phyloP scores from a whole-genome alignment of 495 filamentous ascomycete genomes.

The Hypomontagnella monticulosa region DNA sequence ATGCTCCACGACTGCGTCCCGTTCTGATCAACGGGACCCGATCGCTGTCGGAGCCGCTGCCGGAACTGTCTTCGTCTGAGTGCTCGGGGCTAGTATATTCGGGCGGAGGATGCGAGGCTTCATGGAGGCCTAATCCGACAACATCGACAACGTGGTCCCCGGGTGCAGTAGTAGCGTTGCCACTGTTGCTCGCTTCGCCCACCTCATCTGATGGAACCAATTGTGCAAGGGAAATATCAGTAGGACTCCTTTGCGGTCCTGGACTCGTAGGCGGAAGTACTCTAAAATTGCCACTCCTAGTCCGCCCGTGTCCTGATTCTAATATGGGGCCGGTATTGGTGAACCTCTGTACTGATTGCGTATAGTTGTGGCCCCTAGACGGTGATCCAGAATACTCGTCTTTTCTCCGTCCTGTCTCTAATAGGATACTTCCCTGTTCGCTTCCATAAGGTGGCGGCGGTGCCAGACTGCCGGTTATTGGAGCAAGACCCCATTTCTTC shows the following conservation, averaged over 20 bases:
- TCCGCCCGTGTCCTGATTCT: slow-evolving; percentile 61
- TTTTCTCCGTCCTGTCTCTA: slow-evolving; percentile 78
- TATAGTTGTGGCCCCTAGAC: slow-evolving; percentile 62
- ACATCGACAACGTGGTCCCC: slow-evolving; percentile 50
- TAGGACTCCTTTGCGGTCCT: slow-evolving; percentile 89
- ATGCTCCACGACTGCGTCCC: slow-evolving; percentile 52
- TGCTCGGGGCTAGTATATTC: slow-evolving; percentile 78
- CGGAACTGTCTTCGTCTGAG: slow-evolving; percentile 59
- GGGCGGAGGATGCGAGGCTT: slow-evolving; percentile 64
- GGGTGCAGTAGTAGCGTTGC: slow-evolving; percentile 48
- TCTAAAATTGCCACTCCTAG: slow-evolving; percentile 68
- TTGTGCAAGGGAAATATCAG: slow-evolving; percentile 91
- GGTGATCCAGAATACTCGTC: slow-evolving; percentile 69
- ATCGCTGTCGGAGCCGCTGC: slow-evolving; percentile 61
- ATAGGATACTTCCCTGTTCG: slow-evolving; percentile 92
- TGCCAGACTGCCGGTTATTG: slow-evolving; percentile 93
- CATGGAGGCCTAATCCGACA: slow-evolving; percentile 49
- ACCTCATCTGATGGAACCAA: slow-evolving; percentile 75
- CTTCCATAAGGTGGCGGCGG: slow-evolving; percentile 96
- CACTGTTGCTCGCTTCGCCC: slow-evolving; percentile 75
- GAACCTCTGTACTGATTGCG: slow-evolving; percentile 53
- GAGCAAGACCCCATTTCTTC: slow-evolving; percentile 98
- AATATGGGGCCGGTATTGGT: slow-evolving; percentile 42
- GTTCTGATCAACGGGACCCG: slow-evolving; percentile 51
- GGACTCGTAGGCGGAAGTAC: slow-evolving; percentile 81